phyloP scores from a whole-genome alignment of 331 rosid genomes.

The Phaseolus coccineus region DNA sequence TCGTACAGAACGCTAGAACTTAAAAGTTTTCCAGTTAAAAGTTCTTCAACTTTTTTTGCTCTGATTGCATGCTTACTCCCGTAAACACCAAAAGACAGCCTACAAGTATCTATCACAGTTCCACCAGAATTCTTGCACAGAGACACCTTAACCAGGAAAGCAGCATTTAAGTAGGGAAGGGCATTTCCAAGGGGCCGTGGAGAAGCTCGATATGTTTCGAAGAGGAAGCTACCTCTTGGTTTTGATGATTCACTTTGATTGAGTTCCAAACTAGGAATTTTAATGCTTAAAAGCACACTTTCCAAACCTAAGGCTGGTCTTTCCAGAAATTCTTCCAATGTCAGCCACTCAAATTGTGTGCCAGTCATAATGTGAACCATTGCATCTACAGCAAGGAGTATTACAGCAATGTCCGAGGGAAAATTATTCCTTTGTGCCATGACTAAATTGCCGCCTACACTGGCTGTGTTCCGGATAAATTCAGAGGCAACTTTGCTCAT shows the following conservation, averaged over 20 bases:
- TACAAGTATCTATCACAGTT: slow-evolving; percentile 56
- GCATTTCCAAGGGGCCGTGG: slow-evolving; percentile 89
- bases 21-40: slow-evolving; percentile 69
- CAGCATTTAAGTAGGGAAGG: slow-evolving; percentile 77
- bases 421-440: slow-evolving; percentile 81
- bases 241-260: slow-evolving; percentile 47
- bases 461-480: slow-evolving; percentile 80
- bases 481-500: slow-evolving; percentile 77
- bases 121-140: slow-evolving; percentile 56
- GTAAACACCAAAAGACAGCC: slow-evolving; percentile 77
- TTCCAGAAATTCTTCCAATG: slow-evolving; percentile 77
- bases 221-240: slow-evolving; percentile 51
- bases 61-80: slow-evolving; percentile 77
- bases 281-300: slow-evolving; percentile 67
- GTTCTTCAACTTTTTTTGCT: slow-evolving; percentile 73
- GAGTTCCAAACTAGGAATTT: slow-evolving; percentile 67
- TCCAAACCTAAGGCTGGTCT: slow-evolving; percentile 67
- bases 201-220: slow-evolving; percentile 88
- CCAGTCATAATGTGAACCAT: slow-evolving; percentile 66
- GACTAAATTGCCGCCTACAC: slow-evolving; percentile 89
- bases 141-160: slow-evolving; percentile 73
- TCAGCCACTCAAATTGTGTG: slow-evolving; percentile 54
- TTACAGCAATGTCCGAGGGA: slow-evolving; percentile 84
- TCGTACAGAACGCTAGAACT: slow-evolving; percentile 58
- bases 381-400: slow-evolving; percentile 82